phyloP scores from a whole-genome alignment of 2,329 filamentous ascomycete species.

The Diaporthe ampelina region DNA sequence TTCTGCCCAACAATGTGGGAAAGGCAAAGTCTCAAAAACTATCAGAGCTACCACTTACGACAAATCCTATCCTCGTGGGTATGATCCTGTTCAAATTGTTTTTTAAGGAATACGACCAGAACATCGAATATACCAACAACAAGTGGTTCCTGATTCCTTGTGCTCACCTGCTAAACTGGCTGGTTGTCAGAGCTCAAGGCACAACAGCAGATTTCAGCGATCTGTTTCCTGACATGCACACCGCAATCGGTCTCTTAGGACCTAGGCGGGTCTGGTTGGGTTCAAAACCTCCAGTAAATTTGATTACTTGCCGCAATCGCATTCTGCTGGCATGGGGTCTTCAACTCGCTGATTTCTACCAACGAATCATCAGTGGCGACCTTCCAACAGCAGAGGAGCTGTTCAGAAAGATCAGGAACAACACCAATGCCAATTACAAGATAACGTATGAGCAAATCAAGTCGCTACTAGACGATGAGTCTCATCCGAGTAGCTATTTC shows the following conservation, averaged over 20 bases:
- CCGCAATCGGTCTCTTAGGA: not conserved
- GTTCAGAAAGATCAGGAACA: not conserved
- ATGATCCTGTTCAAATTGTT: not conserved
- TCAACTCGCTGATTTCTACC: not conserved
- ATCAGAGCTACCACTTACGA: not conserved
- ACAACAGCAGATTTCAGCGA: not conserved
- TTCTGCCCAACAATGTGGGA: too few relatives aligned
- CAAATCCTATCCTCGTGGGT: not conserved
- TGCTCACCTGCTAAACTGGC: not conserved
- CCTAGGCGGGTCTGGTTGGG: not conserved
- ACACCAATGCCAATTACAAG: not conserved
- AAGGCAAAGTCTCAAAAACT: not conserved
- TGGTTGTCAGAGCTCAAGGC: not conserved
- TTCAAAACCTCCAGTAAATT: not conserved
- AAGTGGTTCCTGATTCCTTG: not conserved
- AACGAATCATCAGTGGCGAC: not conserved
- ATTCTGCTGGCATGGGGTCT: slow-evolving; percentile 1
- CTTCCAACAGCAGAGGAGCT: not conserved
- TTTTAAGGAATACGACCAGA: not conserved
- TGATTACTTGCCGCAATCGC: not conserved
- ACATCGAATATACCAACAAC: not conserved
- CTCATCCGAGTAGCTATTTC: not conserved
- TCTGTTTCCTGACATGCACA: not conserved
- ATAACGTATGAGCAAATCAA: not conserved
- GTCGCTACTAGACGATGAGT: not conserved